These are phyloP conservation scores for Ramaria sp. DNA, from an alignment of 768 basidiomycete genomes.

Conservation along the genomic window DNA sequence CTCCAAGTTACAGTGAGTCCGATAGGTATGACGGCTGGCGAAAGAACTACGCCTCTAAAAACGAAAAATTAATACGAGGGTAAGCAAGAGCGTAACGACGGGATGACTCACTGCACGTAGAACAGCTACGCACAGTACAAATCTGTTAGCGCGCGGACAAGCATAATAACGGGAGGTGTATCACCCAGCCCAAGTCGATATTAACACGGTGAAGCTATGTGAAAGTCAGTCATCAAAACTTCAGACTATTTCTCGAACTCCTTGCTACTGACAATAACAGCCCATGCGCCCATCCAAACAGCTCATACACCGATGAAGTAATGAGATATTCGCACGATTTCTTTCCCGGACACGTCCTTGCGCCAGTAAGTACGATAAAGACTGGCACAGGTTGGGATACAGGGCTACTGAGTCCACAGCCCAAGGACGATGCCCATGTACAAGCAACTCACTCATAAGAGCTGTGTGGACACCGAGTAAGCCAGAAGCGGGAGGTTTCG, in stretches of 20 bases:
- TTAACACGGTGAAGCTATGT: constrained; percentile 30
- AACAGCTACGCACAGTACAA: constrained; percentile 21
- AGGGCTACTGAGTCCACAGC: too few species aligned
- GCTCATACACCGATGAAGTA: constrained; percentile 32
- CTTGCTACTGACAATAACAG: constrained; percentile 22
- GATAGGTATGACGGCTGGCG: constrained; percentile 41
- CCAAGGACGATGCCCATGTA: not conserved
- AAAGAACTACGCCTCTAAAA: constrained; percentile 33
- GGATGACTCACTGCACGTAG: constrained; percentile 31
- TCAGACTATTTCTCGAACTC: not conserved
- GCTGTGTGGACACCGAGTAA: constrained; percentile 15
- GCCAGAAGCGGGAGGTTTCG: not conserved
- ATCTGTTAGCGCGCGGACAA: not conserved
- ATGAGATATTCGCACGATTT: constrained; percentile 29
- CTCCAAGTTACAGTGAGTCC: constrained; percentile 36
- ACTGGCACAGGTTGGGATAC: too few species aligned
- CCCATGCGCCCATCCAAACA: constrained; percentile 34
- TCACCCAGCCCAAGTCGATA: constrained; percentile 37
- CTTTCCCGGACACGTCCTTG: constrained; percentile 25
- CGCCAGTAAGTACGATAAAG: constrained; percentile 28
- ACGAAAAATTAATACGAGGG: not conserved
- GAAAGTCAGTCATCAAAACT: not conserved
- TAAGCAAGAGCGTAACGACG: not conserved
- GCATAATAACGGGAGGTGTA: constrained; percentile 2
- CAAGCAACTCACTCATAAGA: constrained; percentile 33